phyloP scores from a whole-genome alignment of 1,284 basidiomycete species.

The Filobasidium uniguttulatum region DNA sequence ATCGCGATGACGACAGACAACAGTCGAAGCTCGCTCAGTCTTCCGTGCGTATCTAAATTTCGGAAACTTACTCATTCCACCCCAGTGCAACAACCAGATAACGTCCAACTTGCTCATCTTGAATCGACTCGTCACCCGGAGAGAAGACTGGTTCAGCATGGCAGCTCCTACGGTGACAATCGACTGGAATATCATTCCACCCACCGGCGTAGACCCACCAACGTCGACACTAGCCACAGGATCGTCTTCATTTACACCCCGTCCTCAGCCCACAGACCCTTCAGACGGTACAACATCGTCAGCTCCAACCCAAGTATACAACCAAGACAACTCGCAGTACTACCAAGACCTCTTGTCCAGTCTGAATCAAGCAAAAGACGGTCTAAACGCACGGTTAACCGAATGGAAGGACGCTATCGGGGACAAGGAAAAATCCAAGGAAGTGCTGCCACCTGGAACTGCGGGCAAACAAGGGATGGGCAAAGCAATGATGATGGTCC shows the following conservation, averaged over 20 bases:
- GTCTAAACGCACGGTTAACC: conserved; percentile 11
- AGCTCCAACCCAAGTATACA: neutral
- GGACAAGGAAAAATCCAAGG: conserved; percentile 14
- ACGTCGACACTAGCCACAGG: neutral
- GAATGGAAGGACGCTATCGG: conserved; percentile 16
- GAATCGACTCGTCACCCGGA: no score
- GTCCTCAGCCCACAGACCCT: neutral
- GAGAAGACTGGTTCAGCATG: no score
- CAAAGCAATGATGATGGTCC: conserved; percentile 17
- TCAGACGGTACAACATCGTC: no score
- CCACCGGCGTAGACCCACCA: neutral
- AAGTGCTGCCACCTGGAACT: conserved; percentile 2
- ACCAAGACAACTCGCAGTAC: conserved; percentile 9
- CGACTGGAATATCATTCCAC: neutral
- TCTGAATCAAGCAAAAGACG: conserved; percentile 7
- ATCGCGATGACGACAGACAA: no score
- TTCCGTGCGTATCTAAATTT: no score
- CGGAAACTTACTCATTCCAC: no score
- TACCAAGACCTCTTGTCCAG: conserved; percentile 9
- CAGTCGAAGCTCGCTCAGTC: no score
- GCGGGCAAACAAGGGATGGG: conserved; percentile 13
- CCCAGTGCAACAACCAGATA: no score
- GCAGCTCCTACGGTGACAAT: neutral
- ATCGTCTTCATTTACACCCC: neutral
- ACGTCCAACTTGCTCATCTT: no score